phyloP scores from a whole-genome alignment of 2,329 filamentous ascomycete genomes.

The Myriosclerotinia curreyana region DNA sequence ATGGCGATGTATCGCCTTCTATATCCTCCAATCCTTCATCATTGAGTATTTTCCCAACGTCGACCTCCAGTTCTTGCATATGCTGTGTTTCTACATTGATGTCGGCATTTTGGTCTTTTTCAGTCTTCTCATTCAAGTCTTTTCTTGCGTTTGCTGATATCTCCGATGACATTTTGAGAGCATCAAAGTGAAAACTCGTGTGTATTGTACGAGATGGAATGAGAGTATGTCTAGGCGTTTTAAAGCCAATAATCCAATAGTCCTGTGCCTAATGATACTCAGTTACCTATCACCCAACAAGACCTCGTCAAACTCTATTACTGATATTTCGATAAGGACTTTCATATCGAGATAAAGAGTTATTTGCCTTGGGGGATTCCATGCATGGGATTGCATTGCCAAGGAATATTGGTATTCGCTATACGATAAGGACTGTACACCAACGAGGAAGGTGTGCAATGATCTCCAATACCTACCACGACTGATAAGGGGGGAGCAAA shows the following conservation, averaged over 20 bases:
- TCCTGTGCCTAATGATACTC: constrained; percentile 2
- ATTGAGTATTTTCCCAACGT: constrained; percentile 23
- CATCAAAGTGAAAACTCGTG: background rate
- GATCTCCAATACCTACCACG: background rate
- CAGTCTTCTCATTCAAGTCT: constrained; percentile 8
- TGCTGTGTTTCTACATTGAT: constrained; percentile 24
- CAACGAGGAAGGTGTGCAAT: background rate
- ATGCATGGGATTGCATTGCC: background rate
- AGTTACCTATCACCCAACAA: constrained; percentile 1
- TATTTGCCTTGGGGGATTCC: background rate
- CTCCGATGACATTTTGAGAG: constrained; percentile 3
- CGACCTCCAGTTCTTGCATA: constrained; percentile 28
- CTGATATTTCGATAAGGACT: background rate
- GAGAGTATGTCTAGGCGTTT: constrained; percentile 1
- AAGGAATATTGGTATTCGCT: too few relatives aligned
- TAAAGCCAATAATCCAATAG: background rate
- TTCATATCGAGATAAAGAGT: background rate
- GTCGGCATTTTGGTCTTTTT: constrained; percentile 15
- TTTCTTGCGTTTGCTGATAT: background rate
- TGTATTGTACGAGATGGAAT: background rate
- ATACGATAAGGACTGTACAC: constrained; percentile 9
- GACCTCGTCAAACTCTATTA: background rate
- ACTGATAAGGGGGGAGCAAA: background rate
- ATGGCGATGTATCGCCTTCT: constrained; percentile 44
- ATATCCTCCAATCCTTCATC: constrained; percentile 26